Evolutionary conservation across 2,329 filamentous ascomycete species (phyloP).

Genomic region (Chrysoporthe puriensis): DNA sequence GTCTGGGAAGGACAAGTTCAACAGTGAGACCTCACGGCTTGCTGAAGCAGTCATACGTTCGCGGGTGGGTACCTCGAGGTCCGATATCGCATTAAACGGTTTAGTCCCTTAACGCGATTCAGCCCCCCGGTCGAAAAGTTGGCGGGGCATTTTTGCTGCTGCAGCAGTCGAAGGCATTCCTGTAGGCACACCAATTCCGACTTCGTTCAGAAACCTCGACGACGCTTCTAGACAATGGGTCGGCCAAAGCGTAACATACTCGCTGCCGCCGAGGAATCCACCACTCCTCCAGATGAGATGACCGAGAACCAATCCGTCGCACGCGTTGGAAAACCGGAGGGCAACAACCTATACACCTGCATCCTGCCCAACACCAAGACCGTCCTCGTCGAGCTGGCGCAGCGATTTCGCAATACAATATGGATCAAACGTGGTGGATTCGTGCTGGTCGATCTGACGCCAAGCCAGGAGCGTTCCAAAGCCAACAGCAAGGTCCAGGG

Average conservation of each 20-base stretch:
- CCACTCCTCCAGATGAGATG: slow-evolving; percentile 61
- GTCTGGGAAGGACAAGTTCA: too few relatives aligned
- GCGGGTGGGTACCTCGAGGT: not conserved
- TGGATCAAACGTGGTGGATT: slow-evolving; percentile 91
- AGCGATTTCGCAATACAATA: slow-evolving; percentile 86
- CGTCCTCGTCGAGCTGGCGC: slow-evolving; percentile 78
- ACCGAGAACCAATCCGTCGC: slow-evolving; percentile 70
- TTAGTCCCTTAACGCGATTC: slow-evolving; percentile 4
- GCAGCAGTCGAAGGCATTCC: not conserved
- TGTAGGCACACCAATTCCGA: not conserved
- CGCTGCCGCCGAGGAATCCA: slow-evolving; percentile 74
- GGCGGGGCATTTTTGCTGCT: slow-evolving; percentile 14
- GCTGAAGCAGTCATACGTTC: too few relatives aligned
- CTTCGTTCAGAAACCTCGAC: not conserved
- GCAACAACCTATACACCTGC: slow-evolving; percentile 87
- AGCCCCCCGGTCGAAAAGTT: slow-evolving; percentile 17
- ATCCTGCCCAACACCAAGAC: slow-evolving; percentile 68
- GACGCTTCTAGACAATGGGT: slow-evolving; percentile 54
- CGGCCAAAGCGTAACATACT: slow-evolving; percentile 77
- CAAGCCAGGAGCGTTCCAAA: slow-evolving; percentile 59
- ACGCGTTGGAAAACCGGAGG: slow-evolving; percentile 78
- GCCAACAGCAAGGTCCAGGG: slow-evolving; percentile 76
- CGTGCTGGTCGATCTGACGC: slow-evolving; percentile 75
- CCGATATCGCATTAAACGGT: slow-evolving; percentile 6
- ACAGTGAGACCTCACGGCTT: too few relatives aligned